Conservation (phyloP, 305 asterid genomes). For the Solanum hybrid region DNA sequence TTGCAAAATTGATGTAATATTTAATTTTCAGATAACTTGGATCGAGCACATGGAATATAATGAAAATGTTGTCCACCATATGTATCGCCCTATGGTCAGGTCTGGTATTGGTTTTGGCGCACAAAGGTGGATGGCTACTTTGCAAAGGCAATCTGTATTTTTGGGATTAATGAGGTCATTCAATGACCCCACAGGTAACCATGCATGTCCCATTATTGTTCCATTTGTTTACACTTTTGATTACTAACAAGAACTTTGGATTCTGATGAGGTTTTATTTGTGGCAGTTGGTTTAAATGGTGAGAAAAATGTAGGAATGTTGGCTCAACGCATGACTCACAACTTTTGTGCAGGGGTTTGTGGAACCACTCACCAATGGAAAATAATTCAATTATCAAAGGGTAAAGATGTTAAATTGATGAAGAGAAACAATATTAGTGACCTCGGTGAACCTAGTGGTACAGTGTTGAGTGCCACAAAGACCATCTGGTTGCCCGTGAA, state of each 20-base stretch:
- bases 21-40: neutral
- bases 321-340: neutral
- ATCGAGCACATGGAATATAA: neutral
- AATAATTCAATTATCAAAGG: neutral
- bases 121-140: neutral
- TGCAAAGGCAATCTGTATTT: neutral
- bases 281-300: neutral
- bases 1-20: neutral
- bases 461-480: neutral
- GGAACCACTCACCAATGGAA: neutral
- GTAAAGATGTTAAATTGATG: neutral
- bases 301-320: neutral
- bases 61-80: neutral
- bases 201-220: neutral
- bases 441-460: neutral
- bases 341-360: neutral
- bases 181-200: neutral
- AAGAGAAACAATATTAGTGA: neutral
- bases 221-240: neutral
- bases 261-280: neutral
- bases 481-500: neutral
- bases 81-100: neutral
- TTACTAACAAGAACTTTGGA: neutral
- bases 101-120: neutral
- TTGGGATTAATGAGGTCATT: neutral